Conservation (phyloP, 352 stramenopile genomes). For the Aphanomyces invadans region DNA sequence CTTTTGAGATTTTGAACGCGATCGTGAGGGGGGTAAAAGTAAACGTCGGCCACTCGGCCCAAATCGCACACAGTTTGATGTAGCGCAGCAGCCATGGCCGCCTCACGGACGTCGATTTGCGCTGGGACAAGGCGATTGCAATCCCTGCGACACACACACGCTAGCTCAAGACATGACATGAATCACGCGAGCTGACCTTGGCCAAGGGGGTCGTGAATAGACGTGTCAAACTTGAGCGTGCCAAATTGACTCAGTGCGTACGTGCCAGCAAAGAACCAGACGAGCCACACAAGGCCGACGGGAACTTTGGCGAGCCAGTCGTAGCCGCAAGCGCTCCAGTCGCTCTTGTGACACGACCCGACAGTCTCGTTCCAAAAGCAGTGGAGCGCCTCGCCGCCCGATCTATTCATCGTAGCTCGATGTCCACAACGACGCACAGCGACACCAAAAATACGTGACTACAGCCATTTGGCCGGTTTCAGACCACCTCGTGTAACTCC, state of each 20-base stretch:
- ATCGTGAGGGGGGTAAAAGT: constrained; percentile 22
- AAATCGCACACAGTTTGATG: constrained; percentile 24
- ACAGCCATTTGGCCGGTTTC: too few species aligned
- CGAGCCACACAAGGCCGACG: constrained; percentile 6
- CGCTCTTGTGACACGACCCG: not conserved
- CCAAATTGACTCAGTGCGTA: constrained; percentile 11
- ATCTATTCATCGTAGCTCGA: not conserved
- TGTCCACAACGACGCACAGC: not conserved
- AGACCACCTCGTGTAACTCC: not conserved
- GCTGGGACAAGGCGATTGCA: constrained; percentile 15
- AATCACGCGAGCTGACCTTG: constrained; percentile 5
- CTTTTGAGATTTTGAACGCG: constrained; percentile 11
- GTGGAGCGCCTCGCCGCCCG: not conserved
- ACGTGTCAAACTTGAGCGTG: constrained; percentile 16
- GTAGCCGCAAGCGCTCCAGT: constrained; percentile 22
- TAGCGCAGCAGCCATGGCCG: constrained; percentile 7
- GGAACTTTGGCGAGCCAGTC: constrained; percentile 17
- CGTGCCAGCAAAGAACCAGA: constrained; percentile 19
- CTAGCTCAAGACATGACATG: not conserved
- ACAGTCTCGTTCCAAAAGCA: not conserved
- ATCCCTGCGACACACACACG: not conserved
- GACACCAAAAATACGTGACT: constrained; percentile 1
- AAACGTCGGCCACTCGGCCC: constrained; percentile 20
- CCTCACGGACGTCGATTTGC: not conserved
- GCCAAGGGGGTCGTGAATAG: constrained; percentile 17